phyloP scores from a whole-genome alignment of 1,139 yeast species.

The Scheffersomyces lignicola region DNA sequence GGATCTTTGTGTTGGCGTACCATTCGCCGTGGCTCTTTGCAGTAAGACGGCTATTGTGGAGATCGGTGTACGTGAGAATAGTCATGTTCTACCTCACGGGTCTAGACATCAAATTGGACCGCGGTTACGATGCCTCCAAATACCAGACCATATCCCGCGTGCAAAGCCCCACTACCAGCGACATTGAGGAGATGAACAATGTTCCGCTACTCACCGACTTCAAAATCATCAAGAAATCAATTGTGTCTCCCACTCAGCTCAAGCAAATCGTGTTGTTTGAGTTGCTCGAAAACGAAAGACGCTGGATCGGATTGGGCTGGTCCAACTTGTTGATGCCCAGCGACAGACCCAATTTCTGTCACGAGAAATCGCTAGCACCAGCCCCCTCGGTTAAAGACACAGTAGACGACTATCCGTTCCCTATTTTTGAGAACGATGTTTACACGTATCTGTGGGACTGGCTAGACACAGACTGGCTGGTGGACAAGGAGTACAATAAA shows the following conservation, averaged over 20 bases:
- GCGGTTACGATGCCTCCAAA: slow-evolving; percentile 15
- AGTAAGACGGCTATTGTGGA: slow-evolving; percentile 52
- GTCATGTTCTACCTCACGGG: slow-evolving; percentile 49
- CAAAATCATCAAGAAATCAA: slow-evolving; percentile 39
- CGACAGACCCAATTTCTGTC: slow-evolving; percentile 52
- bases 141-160: slow-evolving; percentile 19
- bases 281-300: slow-evolving; percentile 56
- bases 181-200: slow-evolving; percentile 21
- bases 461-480: slow-evolving; percentile 52
- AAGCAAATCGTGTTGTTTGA: slow-evolving; percentile 51
- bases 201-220: slow-evolving; percentile 34
- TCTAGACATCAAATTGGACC: slow-evolving; percentile 31
- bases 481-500: slow-evolving; percentile 42
- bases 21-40: slow-evolving; percentile 57
- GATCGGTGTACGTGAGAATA: slow-evolving; percentile 49
- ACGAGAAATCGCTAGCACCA: slow-evolving; percentile 36
- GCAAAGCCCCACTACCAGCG: slow-evolving; percentile 27
- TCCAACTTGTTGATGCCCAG: slow-evolving; percentile 48
- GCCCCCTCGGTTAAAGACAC: slow-evolving; percentile 29
- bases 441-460: slow-evolving; percentile 54
- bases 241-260: slow-evolving; percentile 42
- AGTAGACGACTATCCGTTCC: slow-evolving; percentile 42
- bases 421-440: slow-evolving; percentile 43
- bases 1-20: slow-evolving; percentile 45
- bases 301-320: slow-evolving; percentile 69